phyloP scores from a whole-genome alignment of 305 asterid species.

The Stenogyne calaminthoides region DNA sequence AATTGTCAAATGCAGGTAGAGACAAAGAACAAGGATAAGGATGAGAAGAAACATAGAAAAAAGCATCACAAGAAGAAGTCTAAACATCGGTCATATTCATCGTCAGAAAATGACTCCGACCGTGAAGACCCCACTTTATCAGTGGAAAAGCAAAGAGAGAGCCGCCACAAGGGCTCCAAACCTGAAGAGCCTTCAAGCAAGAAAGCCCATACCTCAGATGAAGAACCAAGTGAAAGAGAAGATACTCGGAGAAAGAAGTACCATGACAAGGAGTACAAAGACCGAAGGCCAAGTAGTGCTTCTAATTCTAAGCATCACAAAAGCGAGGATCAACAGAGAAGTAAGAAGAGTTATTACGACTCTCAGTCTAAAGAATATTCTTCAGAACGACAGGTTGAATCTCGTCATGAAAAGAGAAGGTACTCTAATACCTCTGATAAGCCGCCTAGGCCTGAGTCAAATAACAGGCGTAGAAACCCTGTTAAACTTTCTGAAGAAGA shows the following conservation, averaged over 20 bases:
- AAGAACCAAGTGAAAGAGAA: slow-evolving; percentile 39
- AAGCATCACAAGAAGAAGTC: slow-evolving; percentile 55
- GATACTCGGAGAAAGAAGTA: slow-evolving; percentile 40
- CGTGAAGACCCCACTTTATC: slow-evolving; percentile 33
- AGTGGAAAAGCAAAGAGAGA: slow-evolving; percentile 39
- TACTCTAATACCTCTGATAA: slow-evolving; percentile 35
- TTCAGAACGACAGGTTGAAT: slow-evolving; percentile 39
- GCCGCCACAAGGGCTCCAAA: slow-evolving; percentile 4
- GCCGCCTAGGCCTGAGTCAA: slow-evolving; percentile 44
- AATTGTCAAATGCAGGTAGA: slow-evolving; percentile 56
- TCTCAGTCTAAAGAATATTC: slow-evolving; percentile 30
- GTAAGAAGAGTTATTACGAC: slow-evolving; percentile 32
- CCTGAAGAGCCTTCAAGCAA: slow-evolving; percentile 31
- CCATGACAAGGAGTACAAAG: slow-evolving; percentile 39
- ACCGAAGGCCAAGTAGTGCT: slow-evolving; percentile 19
- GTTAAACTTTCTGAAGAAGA: slow-evolving; percentile 81
- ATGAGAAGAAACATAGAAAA: slow-evolving; percentile 43
- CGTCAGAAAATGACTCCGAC: slow-evolving; percentile 52
- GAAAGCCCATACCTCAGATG: slow-evolving; percentile 33
- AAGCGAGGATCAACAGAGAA: slow-evolving; percentile 27
- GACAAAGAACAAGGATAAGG: slow-evolving; percentile 44
- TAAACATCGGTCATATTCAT: slow-evolving; percentile 44
- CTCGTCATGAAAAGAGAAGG: slow-evolving; percentile 32
- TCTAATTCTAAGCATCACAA: slow-evolving; percentile 31
- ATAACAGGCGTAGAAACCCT: slow-evolving; percentile 44